A percentile compares a stretch with the other conserved stretches of the same genome.
Evolutionary conservation across 2,329 filamentous ascomycete species (phyloP).

Genomic region (Epichloe gansuensis): DNA sequence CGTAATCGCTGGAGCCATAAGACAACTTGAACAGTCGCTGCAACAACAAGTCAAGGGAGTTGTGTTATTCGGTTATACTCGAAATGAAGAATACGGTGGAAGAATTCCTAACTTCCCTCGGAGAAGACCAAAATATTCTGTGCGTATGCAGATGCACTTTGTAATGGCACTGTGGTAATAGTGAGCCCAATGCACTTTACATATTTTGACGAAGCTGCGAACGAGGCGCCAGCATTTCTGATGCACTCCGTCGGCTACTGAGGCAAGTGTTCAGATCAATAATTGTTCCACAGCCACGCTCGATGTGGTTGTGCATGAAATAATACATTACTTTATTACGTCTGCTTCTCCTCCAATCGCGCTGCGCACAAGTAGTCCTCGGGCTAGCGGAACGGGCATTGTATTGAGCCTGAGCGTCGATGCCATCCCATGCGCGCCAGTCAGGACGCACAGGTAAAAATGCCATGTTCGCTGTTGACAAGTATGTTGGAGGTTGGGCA

Average conservation of each 20-base stretch:
- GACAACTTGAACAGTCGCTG: neutral
- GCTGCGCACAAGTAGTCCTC: too few relatives aligned
- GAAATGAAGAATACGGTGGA: neutral
- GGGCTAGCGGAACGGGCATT: too few relatives aligned
- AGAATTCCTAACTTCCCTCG: neutral
- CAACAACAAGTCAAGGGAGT: neutral
- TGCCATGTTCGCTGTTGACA: too few relatives aligned
- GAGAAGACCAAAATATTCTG: neutral
- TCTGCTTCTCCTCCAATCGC: too few relatives aligned
- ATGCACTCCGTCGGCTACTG: neutral
- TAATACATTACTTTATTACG: too few relatives aligned
- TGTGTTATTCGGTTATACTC: neutral
- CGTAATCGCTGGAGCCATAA: neutral
- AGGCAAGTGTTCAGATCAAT: neutral
- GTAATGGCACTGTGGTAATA: neutral
- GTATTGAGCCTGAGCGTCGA: too few relatives aligned
- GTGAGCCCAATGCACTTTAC: neutral
- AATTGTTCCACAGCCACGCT: too few relatives aligned
- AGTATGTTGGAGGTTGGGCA: too few relatives aligned
- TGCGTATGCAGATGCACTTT: neutral
- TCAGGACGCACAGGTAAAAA: too few relatives aligned
- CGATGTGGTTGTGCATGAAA: too few relatives aligned
- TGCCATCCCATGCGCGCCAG: too few relatives aligned
- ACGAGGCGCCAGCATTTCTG: neutral
- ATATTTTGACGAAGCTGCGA: neutral